These are phyloP conservation scores for Trichocladium uniseriatum DNA, from an alignment of 495 filamentous ascomycete species.

Conservation along the genomic window DNA sequence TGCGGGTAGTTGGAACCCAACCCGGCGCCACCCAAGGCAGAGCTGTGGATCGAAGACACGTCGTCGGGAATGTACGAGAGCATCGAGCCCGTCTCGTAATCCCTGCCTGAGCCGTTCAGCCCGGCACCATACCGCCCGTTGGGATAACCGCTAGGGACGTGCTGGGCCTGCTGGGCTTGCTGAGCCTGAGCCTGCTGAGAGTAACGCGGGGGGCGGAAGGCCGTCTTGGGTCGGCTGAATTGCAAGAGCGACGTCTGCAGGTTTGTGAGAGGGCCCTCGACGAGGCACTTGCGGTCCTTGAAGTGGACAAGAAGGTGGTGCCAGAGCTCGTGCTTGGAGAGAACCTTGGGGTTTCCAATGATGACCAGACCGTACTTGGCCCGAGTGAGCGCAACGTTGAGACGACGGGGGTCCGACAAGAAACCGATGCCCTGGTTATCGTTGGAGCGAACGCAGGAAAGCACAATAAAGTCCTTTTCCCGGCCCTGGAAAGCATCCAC, in stretches of 20 bases:
- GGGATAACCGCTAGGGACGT: conserved; percentile 66
- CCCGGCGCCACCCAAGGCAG: conserved; percentile 74
- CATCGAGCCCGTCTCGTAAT: conserved; percentile 82
- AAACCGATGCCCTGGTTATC: conserved; percentile 99
- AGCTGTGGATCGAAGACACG: conserved; percentile 90
- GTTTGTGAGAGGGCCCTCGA: conserved; percentile 94
- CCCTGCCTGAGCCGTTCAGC: conserved; percentile 48
- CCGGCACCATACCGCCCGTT: conserved; percentile 33
- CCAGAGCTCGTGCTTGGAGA: conserved; percentile 97
- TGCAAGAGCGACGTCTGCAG: conserved; percentile 90
- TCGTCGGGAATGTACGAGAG: conserved; percentile 94
- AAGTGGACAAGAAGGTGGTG: conserved; percentile 94
- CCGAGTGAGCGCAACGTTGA: conserved; percentile 97
- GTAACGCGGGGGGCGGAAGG: conserved; percentile 81
- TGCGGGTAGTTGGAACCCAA: conserved; percentile 74
- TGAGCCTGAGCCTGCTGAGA: conserved; percentile 17
- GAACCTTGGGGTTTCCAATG: conserved; percentile 93
- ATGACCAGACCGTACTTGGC: conserved; percentile 95
- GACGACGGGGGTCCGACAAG: conserved; percentile 92
- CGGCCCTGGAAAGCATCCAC: conserved; percentile 98
- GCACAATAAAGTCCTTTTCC: conserved; percentile 98
- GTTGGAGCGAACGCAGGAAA: conserved; percentile 97
- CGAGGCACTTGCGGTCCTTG: conserved; percentile 92
- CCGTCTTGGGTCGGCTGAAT: conserved; percentile 87
- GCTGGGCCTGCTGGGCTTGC: conserved; percentile 24